Evolutionary conservation across 768 basidiomycete genomes (phyloP).

Genomic region (Russula abietina): DNA sequence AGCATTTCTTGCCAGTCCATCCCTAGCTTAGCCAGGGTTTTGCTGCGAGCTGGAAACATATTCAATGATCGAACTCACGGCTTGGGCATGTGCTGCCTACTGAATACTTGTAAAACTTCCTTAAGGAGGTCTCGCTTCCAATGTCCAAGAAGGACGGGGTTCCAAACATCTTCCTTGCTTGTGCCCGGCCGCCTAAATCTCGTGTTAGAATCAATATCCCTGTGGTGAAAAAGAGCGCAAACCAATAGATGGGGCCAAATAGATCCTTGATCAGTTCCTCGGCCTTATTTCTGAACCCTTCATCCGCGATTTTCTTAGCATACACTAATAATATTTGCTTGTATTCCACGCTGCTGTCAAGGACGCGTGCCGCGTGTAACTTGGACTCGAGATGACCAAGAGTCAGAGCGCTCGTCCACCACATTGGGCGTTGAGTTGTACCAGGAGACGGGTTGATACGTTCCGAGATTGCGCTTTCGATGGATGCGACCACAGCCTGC

Average conservation of each 20-base stretch:
- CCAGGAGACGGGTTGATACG: constrained; percentile 23
- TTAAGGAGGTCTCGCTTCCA: constrained; percentile 76
- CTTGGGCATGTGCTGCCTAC: constrained; percentile 33
- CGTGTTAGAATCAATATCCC: constrained; percentile 2
- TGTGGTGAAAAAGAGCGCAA: constrained; percentile 31
- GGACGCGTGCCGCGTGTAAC: constrained; percentile 60
- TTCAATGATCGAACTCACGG: neutral
- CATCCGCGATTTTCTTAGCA: constrained; percentile 81
- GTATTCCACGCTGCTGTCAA: constrained; percentile 85
- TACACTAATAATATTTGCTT: constrained; percentile 69
- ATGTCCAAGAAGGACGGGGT: constrained; percentile 60
- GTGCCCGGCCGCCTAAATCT: constrained; percentile 57
- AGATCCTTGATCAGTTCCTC: constrained; percentile 90
- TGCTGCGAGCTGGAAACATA: constrained; percentile 53
- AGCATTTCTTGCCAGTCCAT: constrained; percentile 79
- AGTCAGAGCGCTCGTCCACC: constrained; percentile 80
- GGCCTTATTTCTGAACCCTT: constrained; percentile 80
- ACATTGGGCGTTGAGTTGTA: constrained; percentile 47
- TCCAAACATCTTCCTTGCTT: constrained; percentile 55
- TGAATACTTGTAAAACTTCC: constrained; percentile 74
- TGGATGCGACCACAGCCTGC: constrained; percentile 19
- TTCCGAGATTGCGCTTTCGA: constrained; percentile 32
- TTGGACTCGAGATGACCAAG: constrained; percentile 86
- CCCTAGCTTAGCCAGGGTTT: constrained; percentile 67
- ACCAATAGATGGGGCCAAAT: constrained; percentile 88